phyloP scores from a whole-genome alignment of 805 yeast species.

The Cyberlindnera maritima region DNA sequence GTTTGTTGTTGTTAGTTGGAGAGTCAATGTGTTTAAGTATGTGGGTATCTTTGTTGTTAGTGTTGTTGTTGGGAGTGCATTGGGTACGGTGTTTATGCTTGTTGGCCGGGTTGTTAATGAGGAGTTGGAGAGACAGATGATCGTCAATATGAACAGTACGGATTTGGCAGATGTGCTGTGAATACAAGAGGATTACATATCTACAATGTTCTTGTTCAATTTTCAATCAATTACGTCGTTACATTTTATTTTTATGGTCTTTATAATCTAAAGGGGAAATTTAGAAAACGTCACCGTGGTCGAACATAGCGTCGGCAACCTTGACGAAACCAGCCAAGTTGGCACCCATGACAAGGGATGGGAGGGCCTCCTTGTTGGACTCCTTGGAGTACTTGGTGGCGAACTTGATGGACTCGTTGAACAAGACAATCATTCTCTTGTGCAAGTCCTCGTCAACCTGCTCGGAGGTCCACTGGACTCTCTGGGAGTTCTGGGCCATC shows the following conservation, averaged over 20 bases:
- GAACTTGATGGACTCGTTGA: conserved; percentile 87
- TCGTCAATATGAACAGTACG: not conserved
- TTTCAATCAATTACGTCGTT: conserved; percentile 2
- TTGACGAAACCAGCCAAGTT: conserved; percentile 98
- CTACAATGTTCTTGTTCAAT: not conserved
- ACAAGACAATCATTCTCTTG: conserved; percentile 90
- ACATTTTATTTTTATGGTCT: not conserved
- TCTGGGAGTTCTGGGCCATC: conserved; percentile 99
- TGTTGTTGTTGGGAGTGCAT: conserved; percentile 1
- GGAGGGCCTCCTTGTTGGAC: conserved; percentile 62
- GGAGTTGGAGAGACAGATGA: conserved; percentile 5
- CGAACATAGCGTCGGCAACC: conserved; percentile 98
- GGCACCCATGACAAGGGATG: conserved; percentile 97
- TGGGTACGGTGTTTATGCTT: conserved; percentile 13
- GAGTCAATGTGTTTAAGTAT: conserved; percentile 16
- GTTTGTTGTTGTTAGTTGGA: conserved; percentile 9
- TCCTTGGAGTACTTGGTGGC: conserved; percentile 79
- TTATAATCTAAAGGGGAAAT: not conserved
- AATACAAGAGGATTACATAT: not conserved
- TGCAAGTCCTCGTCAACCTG: conserved; percentile 90
- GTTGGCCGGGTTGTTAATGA: conserved; percentile 6
- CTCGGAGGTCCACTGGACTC: conserved; percentile 87
- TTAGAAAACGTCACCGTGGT: conserved; percentile 77
- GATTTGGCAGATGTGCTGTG: not conserved
- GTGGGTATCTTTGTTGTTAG: conserved; percentile 15